phyloP scores from a whole-genome alignment of 148 eudicot genomes.

The Persicaria maculosa region DNA sequence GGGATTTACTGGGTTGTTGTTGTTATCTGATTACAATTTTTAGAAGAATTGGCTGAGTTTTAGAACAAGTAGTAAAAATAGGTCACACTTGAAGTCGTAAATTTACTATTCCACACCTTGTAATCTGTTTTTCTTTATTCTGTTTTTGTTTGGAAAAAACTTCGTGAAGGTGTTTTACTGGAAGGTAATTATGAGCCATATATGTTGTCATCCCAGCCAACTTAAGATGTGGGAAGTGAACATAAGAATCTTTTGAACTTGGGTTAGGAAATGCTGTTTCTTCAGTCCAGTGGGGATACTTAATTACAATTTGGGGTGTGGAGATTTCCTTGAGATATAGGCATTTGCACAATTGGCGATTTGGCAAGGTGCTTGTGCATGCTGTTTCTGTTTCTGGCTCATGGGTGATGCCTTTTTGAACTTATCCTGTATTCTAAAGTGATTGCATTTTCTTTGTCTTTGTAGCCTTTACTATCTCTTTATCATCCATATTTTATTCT shows the following conservation, averaged over 20 bases:
- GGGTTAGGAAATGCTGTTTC: neutral
- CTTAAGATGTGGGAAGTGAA: neutral
- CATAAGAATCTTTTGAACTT: neutral
- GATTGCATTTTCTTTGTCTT: conserved; percentile 8
- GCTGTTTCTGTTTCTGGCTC: neutral
- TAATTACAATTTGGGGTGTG: neutral
- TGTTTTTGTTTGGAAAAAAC: neutral
- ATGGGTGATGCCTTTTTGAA: neutral
- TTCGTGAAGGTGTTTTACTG: neutral
- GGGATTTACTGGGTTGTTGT: no score
- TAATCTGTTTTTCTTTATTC: neutral
- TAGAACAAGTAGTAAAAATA: neutral
- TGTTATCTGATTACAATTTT: neutral
- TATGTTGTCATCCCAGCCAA: neutral
- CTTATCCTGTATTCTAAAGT: neutral
- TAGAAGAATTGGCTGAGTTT: neutral
- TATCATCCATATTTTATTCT: conserved; percentile 10
- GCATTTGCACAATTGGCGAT: neutral
- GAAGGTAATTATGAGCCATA: neutral
- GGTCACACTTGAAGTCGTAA: neutral
- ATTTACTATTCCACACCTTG: neutral
- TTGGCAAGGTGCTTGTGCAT: neutral
- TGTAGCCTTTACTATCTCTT: neutral
- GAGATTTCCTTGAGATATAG: neutral
- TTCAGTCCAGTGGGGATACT: neutral